Base-by-base conservation (phyloP, 2,329 filamentous ascomycete species). In the Penicillium oxalicum region DNA sequence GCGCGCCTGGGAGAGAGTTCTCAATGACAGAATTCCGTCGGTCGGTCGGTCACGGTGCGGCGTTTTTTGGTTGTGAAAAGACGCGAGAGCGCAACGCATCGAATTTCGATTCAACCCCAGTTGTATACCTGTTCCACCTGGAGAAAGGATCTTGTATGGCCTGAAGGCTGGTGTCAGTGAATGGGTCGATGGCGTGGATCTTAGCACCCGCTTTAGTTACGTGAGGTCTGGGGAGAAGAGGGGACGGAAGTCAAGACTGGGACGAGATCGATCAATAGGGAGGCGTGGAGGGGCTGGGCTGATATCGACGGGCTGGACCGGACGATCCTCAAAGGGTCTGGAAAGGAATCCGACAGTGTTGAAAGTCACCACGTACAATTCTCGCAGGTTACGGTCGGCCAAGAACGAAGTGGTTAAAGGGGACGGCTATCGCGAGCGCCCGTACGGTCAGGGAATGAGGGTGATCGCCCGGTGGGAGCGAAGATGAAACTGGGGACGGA, bases 231-330 rank as follows among this genome's bases (percentile, higher is more conserved):
- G 48, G 50, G 47, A 45, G 47, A 43, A 50, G 45, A 42, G 29
- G 29, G 29, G 44, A 51, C 45, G 53, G 52, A 48, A 51, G 44
- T 48, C 44, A 41, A 47, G 50, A 51, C 37, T 36, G 47, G 55
- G 55, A 34, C 41, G 36, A 33, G 41, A 25, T 28, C 49, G 44
- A 50, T 51, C 56, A 57, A 58, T 58, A 57, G 55, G 58, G 58
- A 61, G 61, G 56, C 56, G 62, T 64, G 64, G 65, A 66, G 63
- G 63, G 64, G 64, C 63, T 63, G 61, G 60, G 63, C 55, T 42
- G 27, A 39, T 44, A 12, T 32, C 29, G 29, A 32, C 8, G 26
- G 29, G 25, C 11, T n/a, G 33, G 13, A 44, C 9, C 18, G 33
- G 41, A 27, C n/a, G 33, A 44, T 27, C 41, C 24, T 32, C 24